Evolutionary conservation across 345 rosid species (phyloP), one percentile per base, ranked within the genome.

Genomic region (Theobroma cacao): DNA sequence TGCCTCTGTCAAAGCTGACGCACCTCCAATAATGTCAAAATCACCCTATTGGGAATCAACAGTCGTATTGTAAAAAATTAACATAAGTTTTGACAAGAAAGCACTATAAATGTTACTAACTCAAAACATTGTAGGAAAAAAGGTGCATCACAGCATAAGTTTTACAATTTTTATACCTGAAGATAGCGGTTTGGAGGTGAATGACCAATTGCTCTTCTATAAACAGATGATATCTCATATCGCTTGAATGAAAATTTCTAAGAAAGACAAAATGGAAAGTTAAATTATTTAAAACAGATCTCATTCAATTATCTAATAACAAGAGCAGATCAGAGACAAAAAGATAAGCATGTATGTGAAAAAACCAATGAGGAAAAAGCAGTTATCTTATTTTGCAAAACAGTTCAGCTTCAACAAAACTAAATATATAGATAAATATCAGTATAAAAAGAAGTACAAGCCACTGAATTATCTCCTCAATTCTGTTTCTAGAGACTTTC

Each of bases 1-100:
- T 80, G 98, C 95, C 84, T 93, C 97, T 74, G 93, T 90, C 85
- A 95, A 84, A 75, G 97, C 88, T 80, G 98, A 79, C 69, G 87
- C 90, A 85, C 99, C 99, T 80, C 98, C 98, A 81, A 95, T 74
- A 79, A 95, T 87, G 85, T 95, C 99, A 81, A 95, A 95, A 83
- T 95, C 99, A 61, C 95, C 98, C 99, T 95, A 62, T 87, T 77
- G 40, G 71, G 67, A 80, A 75, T 55, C 75, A 85, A 80, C 60
- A 80, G 74, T 50, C 56, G 52, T 11, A 72, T 36, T 28, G 18
- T 33, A 31, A 17, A 67, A 77, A 40, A 69, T 55, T 58, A 74
- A 6, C 48, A 70, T 70, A 56, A 84, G 53, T 55, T 63, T 65
- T 75, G 28, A 79, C 75, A 55, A 52, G 47, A 77, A 81, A 70